phyloP scores from a whole-genome alignment of 2,329 filamentous ascomycete genomes.

The Keithomyces neogunnii region DNA sequence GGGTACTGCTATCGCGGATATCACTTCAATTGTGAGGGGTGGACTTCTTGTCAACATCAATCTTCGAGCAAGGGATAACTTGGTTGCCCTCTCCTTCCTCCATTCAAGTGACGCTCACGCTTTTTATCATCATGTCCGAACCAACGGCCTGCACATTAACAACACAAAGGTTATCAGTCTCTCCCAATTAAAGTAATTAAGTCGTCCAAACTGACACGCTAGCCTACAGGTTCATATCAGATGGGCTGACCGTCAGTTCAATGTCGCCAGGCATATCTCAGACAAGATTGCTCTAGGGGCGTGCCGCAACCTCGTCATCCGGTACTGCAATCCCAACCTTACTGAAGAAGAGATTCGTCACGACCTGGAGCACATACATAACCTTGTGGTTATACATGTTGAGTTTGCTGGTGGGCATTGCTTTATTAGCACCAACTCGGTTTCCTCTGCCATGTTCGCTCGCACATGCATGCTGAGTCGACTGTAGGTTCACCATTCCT shows the following conservation, averaged over 20 bases:
- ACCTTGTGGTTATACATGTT: constrained; percentile 61
- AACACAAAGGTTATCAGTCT: constrained; percentile 42
- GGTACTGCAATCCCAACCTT: constrained; percentile 45
- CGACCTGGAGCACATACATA: constrained; percentile 77
- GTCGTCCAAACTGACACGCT: not conserved
- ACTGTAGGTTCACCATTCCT: constrained; percentile 26
- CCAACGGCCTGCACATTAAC: constrained; percentile 59
- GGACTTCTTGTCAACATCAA: constrained; percentile 63
- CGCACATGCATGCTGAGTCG: constrained; percentile 68
- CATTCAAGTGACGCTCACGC: constrained; percentile 51
- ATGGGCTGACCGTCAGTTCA: constrained; percentile 66
- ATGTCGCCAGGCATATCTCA: constrained; percentile 52
- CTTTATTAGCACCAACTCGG: constrained; percentile 67
- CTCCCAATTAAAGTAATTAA: constrained; percentile 28
- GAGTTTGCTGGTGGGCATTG: constrained; percentile 50
- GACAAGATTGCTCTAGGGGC: constrained; percentile 58
- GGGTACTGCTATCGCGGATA: constrained; percentile 54
- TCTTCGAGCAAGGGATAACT: constrained; percentile 48
- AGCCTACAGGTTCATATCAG: constrained; percentile 50
- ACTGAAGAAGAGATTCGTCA: constrained; percentile 58
- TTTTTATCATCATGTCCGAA: constrained; percentile 57
- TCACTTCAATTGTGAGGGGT: constrained; percentile 57
- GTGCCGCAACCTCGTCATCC: constrained; percentile 66
- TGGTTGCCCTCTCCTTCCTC: constrained; percentile 62
- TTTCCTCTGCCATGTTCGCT: constrained; percentile 67